phyloP scores from a whole-genome alignment of 1,284 basidiomycete genomes.

The Volvariella surrecta region DNA sequence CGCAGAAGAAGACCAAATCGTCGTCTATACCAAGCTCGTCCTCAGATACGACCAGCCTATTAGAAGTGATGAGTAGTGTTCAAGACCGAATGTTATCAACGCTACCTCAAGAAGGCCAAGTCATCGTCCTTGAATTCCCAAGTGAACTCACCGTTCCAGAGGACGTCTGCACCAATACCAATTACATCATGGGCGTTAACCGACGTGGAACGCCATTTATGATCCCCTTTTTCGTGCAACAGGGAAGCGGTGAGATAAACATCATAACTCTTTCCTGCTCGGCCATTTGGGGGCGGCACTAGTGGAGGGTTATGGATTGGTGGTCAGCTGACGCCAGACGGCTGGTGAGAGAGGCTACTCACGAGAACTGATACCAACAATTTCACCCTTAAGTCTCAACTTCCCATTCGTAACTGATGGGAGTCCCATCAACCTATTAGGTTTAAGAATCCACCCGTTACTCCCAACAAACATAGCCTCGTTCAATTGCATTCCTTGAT shows the following conservation, averaged over 20 bases:
- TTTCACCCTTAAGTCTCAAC: conserved; percentile 23
- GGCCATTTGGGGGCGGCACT: conserved; percentile 34
- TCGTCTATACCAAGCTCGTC: conserved; percentile 35
- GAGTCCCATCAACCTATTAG: conserved; percentile 18
- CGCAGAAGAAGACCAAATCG: conserved; percentile 40
- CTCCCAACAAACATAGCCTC: conserved; percentile 58
- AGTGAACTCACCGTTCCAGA: conserved; percentile 36
- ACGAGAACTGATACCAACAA: conserved; percentile 43
- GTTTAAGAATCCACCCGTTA: conserved; percentile 50
- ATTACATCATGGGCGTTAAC: conserved; percentile 23
- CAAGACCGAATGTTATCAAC: conserved; percentile 6
- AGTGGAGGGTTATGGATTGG: not conserved
- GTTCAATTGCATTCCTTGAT: conserved; percentile 45
- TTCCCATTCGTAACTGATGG: conserved; percentile 9
- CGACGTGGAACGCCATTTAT: conserved; percentile 32
- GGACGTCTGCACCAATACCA: conserved; percentile 29
- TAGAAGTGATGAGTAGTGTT: not conserved
- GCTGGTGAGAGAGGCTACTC: conserved; percentile 15
- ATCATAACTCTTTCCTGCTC: conserved; percentile 24
- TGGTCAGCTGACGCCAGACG: not conserved
- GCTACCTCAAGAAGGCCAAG: conserved; percentile 42
- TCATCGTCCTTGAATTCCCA: conserved; percentile 43
- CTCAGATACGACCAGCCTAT: conserved; percentile 28
- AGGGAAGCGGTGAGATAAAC: conserved; percentile 35
- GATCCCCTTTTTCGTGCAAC: conserved; percentile 26